phyloP scores from a whole-genome alignment of 1,284 basidiomycete genomes.

The Leccinum variabile region DNA sequence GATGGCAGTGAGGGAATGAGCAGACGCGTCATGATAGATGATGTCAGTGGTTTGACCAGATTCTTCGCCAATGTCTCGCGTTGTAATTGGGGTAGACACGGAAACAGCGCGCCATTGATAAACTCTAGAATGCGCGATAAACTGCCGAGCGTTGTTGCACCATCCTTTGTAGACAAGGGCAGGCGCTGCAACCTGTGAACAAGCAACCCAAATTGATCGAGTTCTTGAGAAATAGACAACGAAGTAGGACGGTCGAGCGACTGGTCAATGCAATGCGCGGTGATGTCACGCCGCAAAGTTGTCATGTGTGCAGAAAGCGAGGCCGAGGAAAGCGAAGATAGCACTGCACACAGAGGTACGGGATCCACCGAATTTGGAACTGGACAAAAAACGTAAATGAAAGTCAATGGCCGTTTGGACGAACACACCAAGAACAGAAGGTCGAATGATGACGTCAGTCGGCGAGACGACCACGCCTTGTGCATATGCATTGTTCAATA shows the following conservation, averaged over 20 bases:
- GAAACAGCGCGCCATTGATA: conserved; percentile 53
- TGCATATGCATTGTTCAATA: conserved; percentile 66
- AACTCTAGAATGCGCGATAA: conserved; percentile 57
- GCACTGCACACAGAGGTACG: conserved; percentile 53
- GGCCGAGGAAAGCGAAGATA: conserved; percentile 56
- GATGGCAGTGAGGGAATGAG: conserved; percentile 68
- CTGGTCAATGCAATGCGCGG: conserved; percentile 57
- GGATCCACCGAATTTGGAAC: conserved; percentile 56
- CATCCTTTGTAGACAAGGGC: conserved; percentile 45
- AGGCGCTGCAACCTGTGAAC: conserved; percentile 46
- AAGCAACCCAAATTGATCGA: conserved; percentile 32
- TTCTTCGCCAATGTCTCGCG: conserved; percentile 47
- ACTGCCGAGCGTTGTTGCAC: conserved; percentile 46
- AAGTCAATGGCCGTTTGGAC: not conserved
- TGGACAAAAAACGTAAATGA: conserved; percentile 27
- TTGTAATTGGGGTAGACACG: conserved; percentile 51
- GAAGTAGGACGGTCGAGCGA: conserved; percentile 53
- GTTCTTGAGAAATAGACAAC: conserved; percentile 39
- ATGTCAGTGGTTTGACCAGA: conserved; percentile 57
- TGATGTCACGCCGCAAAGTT: conserved; percentile 65
- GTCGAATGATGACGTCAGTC: conserved; percentile 48
- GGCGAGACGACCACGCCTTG: conserved; percentile 54
- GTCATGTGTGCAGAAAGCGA: conserved; percentile 56
- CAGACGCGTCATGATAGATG: conserved; percentile 60
- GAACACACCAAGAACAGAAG: conserved; percentile 56